Evolutionary conservation across 129 eudicot species (phyloP).

Genomic region (Helianthus tuberosus): DNA sequence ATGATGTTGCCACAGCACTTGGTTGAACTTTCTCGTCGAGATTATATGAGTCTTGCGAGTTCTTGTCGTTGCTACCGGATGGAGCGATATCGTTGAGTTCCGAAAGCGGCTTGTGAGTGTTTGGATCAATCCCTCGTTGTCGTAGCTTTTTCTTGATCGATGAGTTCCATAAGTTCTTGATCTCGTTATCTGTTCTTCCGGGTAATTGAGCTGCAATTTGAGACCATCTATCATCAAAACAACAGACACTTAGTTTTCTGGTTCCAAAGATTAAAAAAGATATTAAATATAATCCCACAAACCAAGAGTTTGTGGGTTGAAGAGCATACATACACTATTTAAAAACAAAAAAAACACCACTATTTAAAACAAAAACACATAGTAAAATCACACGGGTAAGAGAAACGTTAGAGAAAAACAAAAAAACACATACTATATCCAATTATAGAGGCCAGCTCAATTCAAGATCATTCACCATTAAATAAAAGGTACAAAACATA

Average conservation of each 20-base stretch:
- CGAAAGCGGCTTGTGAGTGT: conserved; percentile 74
- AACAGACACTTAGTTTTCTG: too few relatives aligned
- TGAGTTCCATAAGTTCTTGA: conserved; percentile 95
- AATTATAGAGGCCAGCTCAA: too few relatives aligned
- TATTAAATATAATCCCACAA: too few relatives aligned
- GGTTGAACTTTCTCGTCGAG: conserved; percentile 37
- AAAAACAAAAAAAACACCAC: too few relatives aligned
- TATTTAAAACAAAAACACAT: too few relatives aligned
- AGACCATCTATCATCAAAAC: conserved; percentile 64
- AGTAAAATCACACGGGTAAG: too few relatives aligned
- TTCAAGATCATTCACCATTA: too few relatives aligned
- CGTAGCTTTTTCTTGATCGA: conserved; percentile 91
- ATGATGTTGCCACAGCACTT: conserved; percentile 12
- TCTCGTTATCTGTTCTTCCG: conserved; percentile 93
- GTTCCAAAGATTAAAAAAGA: too few relatives aligned
- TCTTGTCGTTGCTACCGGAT: conserved; percentile 36
- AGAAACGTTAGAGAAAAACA: too few relatives aligned
- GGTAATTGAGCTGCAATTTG: conserved; percentile 95
- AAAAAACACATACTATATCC: too few relatives aligned
- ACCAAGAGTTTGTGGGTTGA: too few relatives aligned
- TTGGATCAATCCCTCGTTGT: conserved; percentile 95
- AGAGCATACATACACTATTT: too few relatives aligned
- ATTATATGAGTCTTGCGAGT: conserved; percentile 34
- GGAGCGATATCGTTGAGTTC: conserved; percentile 51
- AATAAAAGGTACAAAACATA: neutral